Base-by-base conservation (phyloP, 768 basidiomycete species). In the Suillus bovinus region DNA sequence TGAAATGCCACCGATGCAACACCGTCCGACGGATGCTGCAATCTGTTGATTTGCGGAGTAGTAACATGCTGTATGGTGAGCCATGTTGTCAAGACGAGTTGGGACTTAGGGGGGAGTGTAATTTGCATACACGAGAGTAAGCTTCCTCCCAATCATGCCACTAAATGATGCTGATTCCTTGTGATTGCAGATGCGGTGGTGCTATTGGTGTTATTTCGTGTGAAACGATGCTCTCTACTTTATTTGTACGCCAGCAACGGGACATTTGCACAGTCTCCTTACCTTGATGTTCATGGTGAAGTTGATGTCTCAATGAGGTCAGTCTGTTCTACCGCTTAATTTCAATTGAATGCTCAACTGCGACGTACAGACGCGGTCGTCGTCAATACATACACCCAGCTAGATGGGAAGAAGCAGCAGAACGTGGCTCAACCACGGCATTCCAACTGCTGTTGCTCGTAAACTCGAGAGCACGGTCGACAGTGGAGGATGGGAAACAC, bases 231-330 rank as follows among this genome's bases (percentile, higher is more conserved):
- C 76, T 85, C 89, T n/a, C 71, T 98, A 61, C 72, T 99, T 16
- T 98, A 92, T 73, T 81, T 98, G 20, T 95, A 94, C 70, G 89
- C 89, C 34, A 88, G 86, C 64, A 93, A 89, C 56, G 97, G 96
- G n/a, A 86, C 92, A 4, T 98, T 96, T 75, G 82, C 84, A 1
- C 84, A 86, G 16, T 91, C 96, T 34, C 95, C 96, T 0, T 99
- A 97, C 69, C 82, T 99, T 44, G 97, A 99, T 68, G 85, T 85
- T 1, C 97, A 99, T 64, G 97, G 96, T 1, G 97, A 99, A 69
- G 84, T 94, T 2, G 96, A 99, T 72, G 80, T 92, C 14, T 90
- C 90, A 3, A 93, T 96, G 89, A 87, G 93, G 95, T 94, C 68
- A 61, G 82, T 70, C 22, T 4, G 10, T 52, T 50, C 33, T 17